Evolutionary conservation across 208 protist genomes (phyloP).

Genomic region (Acanthamoeba lenticulata): DNA sequence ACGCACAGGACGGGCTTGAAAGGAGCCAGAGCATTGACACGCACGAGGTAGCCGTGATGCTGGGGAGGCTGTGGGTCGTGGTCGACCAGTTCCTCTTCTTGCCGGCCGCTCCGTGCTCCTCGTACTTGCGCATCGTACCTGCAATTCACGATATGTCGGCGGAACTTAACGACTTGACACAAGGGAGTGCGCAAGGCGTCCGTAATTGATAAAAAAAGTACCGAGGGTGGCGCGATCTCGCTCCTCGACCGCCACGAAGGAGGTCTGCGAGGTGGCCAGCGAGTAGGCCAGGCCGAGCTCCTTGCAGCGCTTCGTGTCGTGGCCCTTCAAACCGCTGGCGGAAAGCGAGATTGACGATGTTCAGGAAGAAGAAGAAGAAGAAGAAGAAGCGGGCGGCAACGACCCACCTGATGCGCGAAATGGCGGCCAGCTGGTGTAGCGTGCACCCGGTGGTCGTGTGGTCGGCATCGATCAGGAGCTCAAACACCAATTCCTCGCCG

Average conservation of each 20-base stretch:
- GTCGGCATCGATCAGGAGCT: not conserved
- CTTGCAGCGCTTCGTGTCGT: not conserved
- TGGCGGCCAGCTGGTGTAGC: not conserved
- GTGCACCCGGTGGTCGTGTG: not conserved
- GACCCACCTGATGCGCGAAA: not conserved
- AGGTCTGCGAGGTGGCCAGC: slow-evolving; percentile 22
- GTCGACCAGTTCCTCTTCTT: not conserved
- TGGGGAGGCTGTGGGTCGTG: not conserved
- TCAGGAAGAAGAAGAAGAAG: not conserved
- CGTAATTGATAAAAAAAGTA: too few species aligned
- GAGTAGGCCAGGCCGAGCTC: not conserved
- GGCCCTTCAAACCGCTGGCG: not conserved
- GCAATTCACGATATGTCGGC: not conserved
- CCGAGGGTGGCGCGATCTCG: not conserved
- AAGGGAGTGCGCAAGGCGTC: not conserved
- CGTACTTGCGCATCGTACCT: not conserved
- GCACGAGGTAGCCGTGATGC: too few species aligned
- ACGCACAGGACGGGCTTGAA: too few species aligned
- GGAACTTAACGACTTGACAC: not conserved
- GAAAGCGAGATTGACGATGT: not conserved
- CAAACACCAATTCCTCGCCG: not conserved
- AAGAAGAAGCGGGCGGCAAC: not conserved
- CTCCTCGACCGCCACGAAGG: slow-evolving; percentile 23
- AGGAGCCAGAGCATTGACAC: too few species aligned
- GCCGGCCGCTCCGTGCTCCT: not conserved